phyloP scores from a whole-genome alignment of 2,329 filamentous ascomycete species.

The Lasiodiplodia sp. region DNA sequence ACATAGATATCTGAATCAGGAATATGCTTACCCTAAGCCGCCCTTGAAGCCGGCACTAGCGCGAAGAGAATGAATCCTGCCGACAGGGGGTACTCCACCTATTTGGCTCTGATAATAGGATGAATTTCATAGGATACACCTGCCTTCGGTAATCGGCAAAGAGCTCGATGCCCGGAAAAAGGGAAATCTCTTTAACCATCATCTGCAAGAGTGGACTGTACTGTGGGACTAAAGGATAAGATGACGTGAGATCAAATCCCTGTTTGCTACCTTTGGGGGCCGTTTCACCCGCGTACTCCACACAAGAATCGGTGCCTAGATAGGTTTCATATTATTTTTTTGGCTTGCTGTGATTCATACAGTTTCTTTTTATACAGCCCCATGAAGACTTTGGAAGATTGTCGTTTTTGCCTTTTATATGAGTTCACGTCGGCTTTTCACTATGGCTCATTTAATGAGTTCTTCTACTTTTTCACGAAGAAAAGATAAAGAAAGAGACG shows the following conservation, averaged over 20 bases:
- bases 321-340: not conserved
- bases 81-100: not conserved
- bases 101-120: not conserved
- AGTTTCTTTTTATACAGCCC: too few relatives aligned
- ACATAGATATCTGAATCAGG: not conserved
- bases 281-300: not conserved
- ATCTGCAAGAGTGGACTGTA: not conserved
- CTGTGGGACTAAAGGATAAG: not conserved
- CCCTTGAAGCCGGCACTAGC: not conserved
- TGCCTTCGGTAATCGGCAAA: not conserved
- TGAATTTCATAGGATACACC: not conserved
- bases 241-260: slow-evolving; percentile 7
- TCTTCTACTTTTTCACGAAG: too few relatives aligned
- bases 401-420: too few relatives aligned
- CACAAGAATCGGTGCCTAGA: not conserved
- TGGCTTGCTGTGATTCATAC: too few relatives aligned
- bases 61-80: not conserved
- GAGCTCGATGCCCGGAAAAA: not conserved
- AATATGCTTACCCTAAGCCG: not conserved
- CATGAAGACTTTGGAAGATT: too few relatives aligned
- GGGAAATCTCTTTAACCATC: not conserved
- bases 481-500: too few relatives aligned
- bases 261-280: not conserved
- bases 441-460: too few relatives aligned
- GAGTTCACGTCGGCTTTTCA: too few relatives aligned